phyloP scores from a whole-genome alignment of 2,329 filamentous ascomycete genomes.

The Colletotrichum karsti region DNA sequence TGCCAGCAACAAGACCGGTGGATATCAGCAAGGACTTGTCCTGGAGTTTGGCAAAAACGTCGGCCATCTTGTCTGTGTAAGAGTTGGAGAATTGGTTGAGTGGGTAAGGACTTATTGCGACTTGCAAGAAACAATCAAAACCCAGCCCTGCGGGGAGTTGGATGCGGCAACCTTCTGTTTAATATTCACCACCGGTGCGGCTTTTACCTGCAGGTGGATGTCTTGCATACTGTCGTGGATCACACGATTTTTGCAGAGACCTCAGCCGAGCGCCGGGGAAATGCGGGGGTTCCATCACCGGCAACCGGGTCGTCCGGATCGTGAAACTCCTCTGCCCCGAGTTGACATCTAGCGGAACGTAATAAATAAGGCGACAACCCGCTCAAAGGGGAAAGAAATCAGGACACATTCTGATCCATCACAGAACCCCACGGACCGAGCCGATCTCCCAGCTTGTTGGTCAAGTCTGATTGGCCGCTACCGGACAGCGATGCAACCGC shows the following conservation, averaged over 20 bases:
- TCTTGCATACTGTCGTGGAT: background rate
- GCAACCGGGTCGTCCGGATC: constrained; percentile 2
- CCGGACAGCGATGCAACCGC: background rate
- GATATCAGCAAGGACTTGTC: constrained; percentile 2
- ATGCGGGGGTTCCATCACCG: background rate
- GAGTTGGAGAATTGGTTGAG: background rate
- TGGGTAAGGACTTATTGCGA: background rate
- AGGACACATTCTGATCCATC: background rate
- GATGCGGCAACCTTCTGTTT: background rate
- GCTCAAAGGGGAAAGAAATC: background rate
- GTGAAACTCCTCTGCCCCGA: background rate
- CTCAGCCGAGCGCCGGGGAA: constrained; percentile 8
- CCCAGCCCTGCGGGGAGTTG: background rate
- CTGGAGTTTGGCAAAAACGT: constrained; percentile 1
- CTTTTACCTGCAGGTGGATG: background rate
- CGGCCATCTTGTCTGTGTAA: background rate
- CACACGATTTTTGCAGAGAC: constrained; percentile 9
- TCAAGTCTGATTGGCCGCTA: background rate
- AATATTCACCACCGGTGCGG: background rate
- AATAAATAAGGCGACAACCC: background rate
- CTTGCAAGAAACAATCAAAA: too few species aligned
- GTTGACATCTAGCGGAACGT: background rate
- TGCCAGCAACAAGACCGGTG: constrained; percentile 46
- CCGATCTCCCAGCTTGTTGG: background rate
- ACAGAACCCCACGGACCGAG: background rate